Percentiles rank a stretch among this genome's conserved stretches.
These are phyloP conservation scores for Suillus sp. DNA, from an alignment of 768 basidiomycete species.

Conservation along the genomic window DNA sequence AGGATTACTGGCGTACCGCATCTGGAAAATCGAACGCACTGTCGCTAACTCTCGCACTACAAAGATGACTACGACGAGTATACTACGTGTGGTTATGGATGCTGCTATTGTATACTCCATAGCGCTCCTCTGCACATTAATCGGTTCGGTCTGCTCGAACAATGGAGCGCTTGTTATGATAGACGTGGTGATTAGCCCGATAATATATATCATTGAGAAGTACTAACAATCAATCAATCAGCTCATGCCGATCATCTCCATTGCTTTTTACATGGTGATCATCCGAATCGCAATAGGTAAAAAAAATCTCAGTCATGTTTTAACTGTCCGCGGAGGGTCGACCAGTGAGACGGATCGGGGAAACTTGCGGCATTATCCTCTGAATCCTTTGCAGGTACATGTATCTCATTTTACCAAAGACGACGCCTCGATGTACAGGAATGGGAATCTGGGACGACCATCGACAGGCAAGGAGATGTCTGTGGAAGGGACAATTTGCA, in stretches of 20 bases:
- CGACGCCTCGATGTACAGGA: background rate
- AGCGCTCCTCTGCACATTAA: constrained; percentile 35
- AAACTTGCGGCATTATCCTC: background rate
- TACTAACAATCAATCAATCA: background rate
- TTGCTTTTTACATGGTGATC: constrained; percentile 14
- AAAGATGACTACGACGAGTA: constrained; percentile 8
- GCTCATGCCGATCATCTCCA: constrained; percentile 12
- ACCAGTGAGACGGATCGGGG: background rate
- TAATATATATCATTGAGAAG: background rate
- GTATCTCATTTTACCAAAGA: background rate
- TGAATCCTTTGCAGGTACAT: constrained; percentile 13
- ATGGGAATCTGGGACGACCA: background rate
- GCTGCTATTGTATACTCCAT: constrained; percentile 41
- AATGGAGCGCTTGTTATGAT: constrained; percentile 39
- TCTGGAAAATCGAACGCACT: constrained; percentile 31
- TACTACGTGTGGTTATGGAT: constrained; percentile 38
- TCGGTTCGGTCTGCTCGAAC: constrained; percentile 30
- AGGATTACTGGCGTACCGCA: constrained; percentile 34
- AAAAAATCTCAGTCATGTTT: background rate
- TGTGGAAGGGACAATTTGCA: background rate
- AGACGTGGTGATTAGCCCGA: constrained; percentile 33
- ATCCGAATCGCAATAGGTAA: constrained; percentile 12
- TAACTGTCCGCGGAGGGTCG: background rate
- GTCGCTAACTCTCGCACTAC: constrained; percentile 5
- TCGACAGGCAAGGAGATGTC: background rate